Evolutionary conservation across 2,329 filamentous ascomycete species (phyloP).

Genomic region (Aspergillus hortae): DNA sequence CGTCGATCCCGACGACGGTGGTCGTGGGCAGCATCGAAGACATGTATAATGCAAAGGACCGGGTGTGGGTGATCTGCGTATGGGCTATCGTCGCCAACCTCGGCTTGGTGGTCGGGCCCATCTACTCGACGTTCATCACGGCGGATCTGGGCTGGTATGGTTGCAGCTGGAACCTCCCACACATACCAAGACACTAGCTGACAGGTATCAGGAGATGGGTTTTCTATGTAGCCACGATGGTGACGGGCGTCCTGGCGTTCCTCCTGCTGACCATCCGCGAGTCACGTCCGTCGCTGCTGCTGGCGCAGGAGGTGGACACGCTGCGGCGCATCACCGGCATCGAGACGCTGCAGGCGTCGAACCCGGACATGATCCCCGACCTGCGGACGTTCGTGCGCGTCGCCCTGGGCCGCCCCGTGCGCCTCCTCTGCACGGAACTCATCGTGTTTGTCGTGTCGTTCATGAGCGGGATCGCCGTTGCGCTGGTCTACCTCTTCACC

Average conservation of each 20-base stretch:
- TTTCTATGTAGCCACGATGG: conserved; percentile 42
- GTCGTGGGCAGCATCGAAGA: conserved; percentile 50
- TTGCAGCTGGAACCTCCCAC: background rate
- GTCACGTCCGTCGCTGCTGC: conserved; percentile 44
- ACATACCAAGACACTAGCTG: background rate
- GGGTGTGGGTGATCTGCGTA: conserved; percentile 46
- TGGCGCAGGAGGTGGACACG: conserved; percentile 32
- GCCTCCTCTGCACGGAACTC: conserved; percentile 46
- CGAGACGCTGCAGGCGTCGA: conserved; percentile 27
- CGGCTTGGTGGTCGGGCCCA: conserved; percentile 44
- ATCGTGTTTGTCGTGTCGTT: conserved; percentile 44
- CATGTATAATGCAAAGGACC: conserved; percentile 44
- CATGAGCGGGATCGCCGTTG: conserved; percentile 43
- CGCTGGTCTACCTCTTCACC: conserved; percentile 49
- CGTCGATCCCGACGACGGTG: conserved; percentile 48
- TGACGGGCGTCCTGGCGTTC: conserved; percentile 31
- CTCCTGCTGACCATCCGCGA: conserved; percentile 40
- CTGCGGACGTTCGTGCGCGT: conserved; percentile 36
- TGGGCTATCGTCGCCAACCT: conserved; percentile 45
- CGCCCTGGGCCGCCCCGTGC: conserved; percentile 40
- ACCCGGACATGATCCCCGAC: conserved; percentile 40
- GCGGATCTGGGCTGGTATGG: conserved; percentile 36
- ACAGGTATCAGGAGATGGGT: conserved; percentile 40
- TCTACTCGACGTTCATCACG: conserved; percentile 43
- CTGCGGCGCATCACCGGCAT: conserved; percentile 26